A percentile compares a stretch with the other conserved stretches of the same genome.
Evolutionary conservation across 1,284 basidiomycete species (phyloP).

Genomic region (Porodaedalea pini): DNA sequence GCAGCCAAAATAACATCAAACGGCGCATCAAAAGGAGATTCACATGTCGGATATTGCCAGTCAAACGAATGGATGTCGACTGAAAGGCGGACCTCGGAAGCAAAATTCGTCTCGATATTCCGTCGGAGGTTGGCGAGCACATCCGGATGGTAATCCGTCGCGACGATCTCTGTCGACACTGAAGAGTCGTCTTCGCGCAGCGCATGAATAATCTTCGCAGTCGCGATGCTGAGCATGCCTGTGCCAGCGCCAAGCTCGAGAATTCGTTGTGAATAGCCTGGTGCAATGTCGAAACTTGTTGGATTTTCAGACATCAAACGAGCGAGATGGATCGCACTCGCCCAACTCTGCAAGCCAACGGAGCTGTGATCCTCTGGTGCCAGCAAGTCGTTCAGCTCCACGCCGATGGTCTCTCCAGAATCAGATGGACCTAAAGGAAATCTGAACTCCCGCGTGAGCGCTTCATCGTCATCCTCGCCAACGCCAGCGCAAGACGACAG

Average conservation of each 20-base stretch:
- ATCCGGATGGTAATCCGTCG: conserved; percentile 79
- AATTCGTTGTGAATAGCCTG: conserved; percentile 39
- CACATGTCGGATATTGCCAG: conserved; percentile 56
- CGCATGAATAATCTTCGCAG: conserved; percentile 51
- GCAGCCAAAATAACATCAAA: conserved; percentile 63
- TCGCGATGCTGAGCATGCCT: conserved; percentile 73
- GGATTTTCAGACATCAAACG: conserved; percentile 64
- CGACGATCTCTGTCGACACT: conserved; percentile 42
- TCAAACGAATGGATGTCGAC: conserved; percentile 55
- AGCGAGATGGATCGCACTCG: conserved; percentile 73
- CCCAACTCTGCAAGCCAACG: conserved; percentile 89
- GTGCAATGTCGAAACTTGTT: conserved; percentile 39
- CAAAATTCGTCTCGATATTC: conserved; percentile 64
- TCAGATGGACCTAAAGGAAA: conserved; percentile 27
- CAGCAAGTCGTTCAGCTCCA: conserved; percentile 67
- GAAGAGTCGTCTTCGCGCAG: neutral
- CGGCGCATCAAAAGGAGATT: conserved; percentile 34
- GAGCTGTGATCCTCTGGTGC: conserved; percentile 77
- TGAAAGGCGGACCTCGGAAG: conserved; percentile 21
- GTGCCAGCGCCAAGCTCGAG: conserved; percentile 89
- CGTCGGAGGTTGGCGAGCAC: conserved; percentile 69
- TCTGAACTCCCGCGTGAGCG: conserved; percentile 24
- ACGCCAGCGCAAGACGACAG: conserved; percentile 30
- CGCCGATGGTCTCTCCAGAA: conserved; percentile 22
- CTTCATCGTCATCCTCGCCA: conserved; percentile 23